These are phyloP conservation scores for Aspergillus fumigatiaffinis DNA, from an alignment of 2,329 filamentous ascomycete species.

Conservation along the genomic window DNA sequence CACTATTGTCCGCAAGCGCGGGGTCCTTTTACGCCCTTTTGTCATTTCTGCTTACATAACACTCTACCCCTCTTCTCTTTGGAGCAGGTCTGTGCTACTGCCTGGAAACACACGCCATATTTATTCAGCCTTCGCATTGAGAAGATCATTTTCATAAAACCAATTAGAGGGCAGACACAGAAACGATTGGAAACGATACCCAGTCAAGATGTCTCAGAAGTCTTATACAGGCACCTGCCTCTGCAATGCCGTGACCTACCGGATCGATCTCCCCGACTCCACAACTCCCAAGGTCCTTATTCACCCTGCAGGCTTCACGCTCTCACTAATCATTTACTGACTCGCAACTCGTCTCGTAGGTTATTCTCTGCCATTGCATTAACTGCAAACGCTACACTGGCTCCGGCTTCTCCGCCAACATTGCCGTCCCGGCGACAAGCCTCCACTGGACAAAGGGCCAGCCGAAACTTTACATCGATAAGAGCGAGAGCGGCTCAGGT, in stretches of 20 bases:
- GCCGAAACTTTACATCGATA: constrained; percentile 17
- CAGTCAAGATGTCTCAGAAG: constrained; percentile 10
- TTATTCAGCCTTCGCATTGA: neutral
- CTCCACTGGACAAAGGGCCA: constrained; percentile 16
- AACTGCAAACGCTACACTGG: constrained; percentile 25
- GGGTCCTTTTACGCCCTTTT: neutral
- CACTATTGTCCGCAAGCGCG: no score
- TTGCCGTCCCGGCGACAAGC: constrained; percentile 12
- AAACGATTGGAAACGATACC: neutral
- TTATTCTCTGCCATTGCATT: constrained; percentile 22
- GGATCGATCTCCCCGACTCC: constrained; percentile 11
- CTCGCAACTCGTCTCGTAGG: constrained; percentile 1
- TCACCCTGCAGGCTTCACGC: neutral
- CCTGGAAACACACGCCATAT: neutral
- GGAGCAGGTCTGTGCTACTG: neutral
- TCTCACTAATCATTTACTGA: neutral
- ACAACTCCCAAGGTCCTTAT: constrained; percentile 17
- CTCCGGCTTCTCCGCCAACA: constrained; percentile 21
- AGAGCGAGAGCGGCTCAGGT: constrained; percentile 5
- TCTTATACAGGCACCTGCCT: constrained; percentile 12
- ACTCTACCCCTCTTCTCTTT: neutral
- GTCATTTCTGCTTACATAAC: neutral
- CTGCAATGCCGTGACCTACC: constrained; percentile 11
- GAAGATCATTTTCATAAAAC: neutral
- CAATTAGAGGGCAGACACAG: no score